Evolutionary conservation across 2,329 filamentous ascomycete genomes (phyloP), one percentile per base, ranked within the genome.

Genomic region (Aspergillus candidus): DNA sequence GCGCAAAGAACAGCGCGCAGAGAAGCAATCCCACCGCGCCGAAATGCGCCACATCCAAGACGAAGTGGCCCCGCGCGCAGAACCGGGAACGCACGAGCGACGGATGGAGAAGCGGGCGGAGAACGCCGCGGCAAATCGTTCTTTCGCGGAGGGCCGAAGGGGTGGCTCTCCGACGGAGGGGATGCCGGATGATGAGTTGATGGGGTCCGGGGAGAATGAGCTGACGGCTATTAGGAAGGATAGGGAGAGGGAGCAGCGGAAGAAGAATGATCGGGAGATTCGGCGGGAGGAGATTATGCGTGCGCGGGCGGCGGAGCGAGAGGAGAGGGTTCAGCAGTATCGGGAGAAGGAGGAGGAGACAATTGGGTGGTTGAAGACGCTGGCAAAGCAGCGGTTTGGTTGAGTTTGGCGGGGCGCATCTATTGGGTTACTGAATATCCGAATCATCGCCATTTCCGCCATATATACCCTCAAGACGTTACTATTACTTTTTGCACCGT

Each of bases 201-300:
- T 96, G 81, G 79, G 76, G 1, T 77, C 77, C 38, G 76, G 75
- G 11, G 56, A 83, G n/a, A 78, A 76, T 48, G 64, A 68, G 47
- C 45, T 77, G 1, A 84, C 88, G 47, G 68, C 68, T 12, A 81
- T 83, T 52, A 90, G 84, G 71, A 75, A 74, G 56, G 71, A 78
- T 61, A 80, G 84, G 65, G 77, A 79, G 53, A 77, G 73, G 46
- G 73, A 80, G 56, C 79, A 88, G 68, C 72, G 78, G 55, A 83
- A 83, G 68, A 94, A 91, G 75, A 88, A 82, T 55, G 89, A 95
- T 66, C 68, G 90, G 41, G 88, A 96, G 73, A 70, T 93, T 12
- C 70, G 88, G 47, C 77, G 86, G 57, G 90, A 96, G 66, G 90
- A 94, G 68, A 76, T 88, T 45, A 69, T 85, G 49, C 71, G 88